Conservation (phyloP, 2,329 filamentous ascomycete species). For the Diaporthe humulicola region DNA sequence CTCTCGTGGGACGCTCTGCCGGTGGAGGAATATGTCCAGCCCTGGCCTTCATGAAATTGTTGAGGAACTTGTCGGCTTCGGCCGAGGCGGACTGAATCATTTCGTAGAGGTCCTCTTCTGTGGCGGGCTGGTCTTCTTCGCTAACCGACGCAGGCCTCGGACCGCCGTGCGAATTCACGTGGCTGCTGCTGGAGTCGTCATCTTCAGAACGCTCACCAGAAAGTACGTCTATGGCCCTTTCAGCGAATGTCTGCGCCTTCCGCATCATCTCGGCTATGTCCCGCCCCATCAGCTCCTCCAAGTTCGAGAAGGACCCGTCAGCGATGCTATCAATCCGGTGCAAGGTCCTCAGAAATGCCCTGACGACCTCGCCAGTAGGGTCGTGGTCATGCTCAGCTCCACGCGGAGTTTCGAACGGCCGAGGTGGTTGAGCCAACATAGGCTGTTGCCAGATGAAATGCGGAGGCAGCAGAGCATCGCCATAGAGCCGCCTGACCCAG, state of each 20-base stretch:
- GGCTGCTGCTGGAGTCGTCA: neutral
- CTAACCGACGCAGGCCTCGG: neutral
- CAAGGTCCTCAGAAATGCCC: neutral
- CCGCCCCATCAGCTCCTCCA: neutral
- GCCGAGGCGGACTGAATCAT: slow-evolving; percentile 54
- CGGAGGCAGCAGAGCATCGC: slow-evolving; percentile 32
- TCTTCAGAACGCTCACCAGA: neutral
- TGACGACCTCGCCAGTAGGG: neutral
- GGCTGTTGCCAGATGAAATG: slow-evolving; percentile 4
- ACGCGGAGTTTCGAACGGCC: too few relatives aligned
- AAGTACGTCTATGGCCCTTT: neutral
- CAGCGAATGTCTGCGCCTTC: neutral
- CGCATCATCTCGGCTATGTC: slow-evolving; percentile 17
- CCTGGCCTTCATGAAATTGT: slow-evolving; percentile 55
- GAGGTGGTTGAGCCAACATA: neutral
- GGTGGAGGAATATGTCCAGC: slow-evolving; percentile 14
- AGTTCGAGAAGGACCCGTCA: neutral
- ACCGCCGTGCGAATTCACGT: neutral
- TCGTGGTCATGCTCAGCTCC: neutral
- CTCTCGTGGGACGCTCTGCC: slow-evolving; percentile 16
- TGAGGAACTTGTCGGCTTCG: slow-evolving; percentile 55
- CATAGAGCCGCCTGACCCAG: slow-evolving; percentile 38
- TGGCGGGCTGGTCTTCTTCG: slow-evolving; percentile 44
- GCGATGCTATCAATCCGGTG: neutral
- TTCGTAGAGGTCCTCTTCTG: slow-evolving; percentile 58